A percentile compares a stretch with the other conserved stretches of the same genome.
Conservation (phyloP, 2,329 filamentous ascomycete genomes). For the Pseudogymnoascus sp. region DNA sequence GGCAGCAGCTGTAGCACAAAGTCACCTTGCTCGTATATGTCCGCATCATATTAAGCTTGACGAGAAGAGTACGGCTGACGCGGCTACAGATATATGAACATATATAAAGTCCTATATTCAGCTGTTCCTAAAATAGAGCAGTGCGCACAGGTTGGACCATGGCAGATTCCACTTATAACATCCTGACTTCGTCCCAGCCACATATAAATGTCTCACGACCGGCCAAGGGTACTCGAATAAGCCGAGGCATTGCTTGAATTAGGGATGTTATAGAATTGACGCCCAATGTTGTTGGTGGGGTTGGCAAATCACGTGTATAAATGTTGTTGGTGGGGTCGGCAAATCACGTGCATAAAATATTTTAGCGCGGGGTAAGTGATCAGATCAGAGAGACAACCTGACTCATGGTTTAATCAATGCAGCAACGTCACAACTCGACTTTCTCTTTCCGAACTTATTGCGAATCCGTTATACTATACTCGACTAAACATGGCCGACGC, state of each 20-base stretch:
- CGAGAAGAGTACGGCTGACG: not conserved
- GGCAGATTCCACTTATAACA: not conserved
- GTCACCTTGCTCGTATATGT: not conserved
- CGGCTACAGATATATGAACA: not conserved
- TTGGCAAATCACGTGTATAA: not conserved
- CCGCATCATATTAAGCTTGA: not conserved
- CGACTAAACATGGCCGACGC: not conserved
- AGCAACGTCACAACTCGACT: not conserved
- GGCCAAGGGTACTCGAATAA: not conserved
- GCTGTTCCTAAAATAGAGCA: not conserved
- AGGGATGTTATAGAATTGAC: constrained; percentile 14
- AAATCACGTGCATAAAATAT: not conserved
- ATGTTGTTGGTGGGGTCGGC: not conserved
- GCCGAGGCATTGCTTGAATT: constrained; percentile 13
- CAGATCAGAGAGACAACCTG: not conserved
- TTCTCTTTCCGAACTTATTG: not conserved
- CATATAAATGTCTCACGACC: not conserved
- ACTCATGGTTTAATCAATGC: not conserved
- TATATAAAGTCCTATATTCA: not conserved
- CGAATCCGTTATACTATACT: not conserved
- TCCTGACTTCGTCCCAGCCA: not conserved
- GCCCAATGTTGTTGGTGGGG: not conserved
- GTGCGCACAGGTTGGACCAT: not conserved
- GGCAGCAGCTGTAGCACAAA: not conserved
- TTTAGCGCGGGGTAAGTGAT: not conserved